A percentile compares a stretch with the other conserved stretches of the same genome.
phyloP scores from a whole-genome alignment of 2,329 filamentous ascomycete species.

The Westerdykella aurantiaca region DNA sequence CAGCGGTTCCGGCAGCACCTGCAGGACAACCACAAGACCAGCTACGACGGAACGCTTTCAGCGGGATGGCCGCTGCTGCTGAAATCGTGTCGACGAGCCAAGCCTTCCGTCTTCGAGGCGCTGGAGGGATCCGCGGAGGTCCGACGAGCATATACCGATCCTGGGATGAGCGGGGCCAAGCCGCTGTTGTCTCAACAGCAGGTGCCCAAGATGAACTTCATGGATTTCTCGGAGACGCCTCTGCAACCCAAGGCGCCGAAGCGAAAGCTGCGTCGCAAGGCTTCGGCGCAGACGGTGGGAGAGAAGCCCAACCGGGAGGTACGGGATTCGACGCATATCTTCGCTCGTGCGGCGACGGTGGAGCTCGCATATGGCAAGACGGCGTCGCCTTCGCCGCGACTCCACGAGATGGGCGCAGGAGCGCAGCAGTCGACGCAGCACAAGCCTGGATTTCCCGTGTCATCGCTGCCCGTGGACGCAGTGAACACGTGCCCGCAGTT shows the following conservation, averaged over 20 bases:
- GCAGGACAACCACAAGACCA: constrained; percentile 18
- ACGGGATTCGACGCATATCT: constrained; percentile 12
- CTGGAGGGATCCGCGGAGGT: constrained; percentile 5
- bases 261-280: constrained; percentile 16
- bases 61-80: constrained; percentile 23
- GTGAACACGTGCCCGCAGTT: constrained; percentile 11
- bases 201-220: constrained; percentile 16
- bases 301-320: constrained; percentile 6
- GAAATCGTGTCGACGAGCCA: constrained; percentile 16
- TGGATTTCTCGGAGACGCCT: constrained; percentile 17
- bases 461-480: constrained; percentile 10
- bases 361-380: constrained; percentile 7
- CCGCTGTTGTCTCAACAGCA: not conserved
- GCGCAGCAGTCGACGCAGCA: not conserved
- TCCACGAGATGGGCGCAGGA: not conserved
- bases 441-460: constrained; percentile 5
- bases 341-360: constrained; percentile 14
- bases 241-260: constrained; percentile 5
- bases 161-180: constrained; percentile 3
- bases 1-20: constrained; percentile 24
- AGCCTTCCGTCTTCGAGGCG: constrained; percentile 14
- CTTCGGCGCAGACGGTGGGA: constrained; percentile 10
- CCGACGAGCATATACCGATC: constrained; percentile 13
- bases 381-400: constrained; percentile 3
- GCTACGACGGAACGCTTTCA: constrained; percentile 17